Evolutionary conservation across 2,329 filamentous ascomycete species (phyloP).

Genomic region (Venturia aucupariae): DNA sequence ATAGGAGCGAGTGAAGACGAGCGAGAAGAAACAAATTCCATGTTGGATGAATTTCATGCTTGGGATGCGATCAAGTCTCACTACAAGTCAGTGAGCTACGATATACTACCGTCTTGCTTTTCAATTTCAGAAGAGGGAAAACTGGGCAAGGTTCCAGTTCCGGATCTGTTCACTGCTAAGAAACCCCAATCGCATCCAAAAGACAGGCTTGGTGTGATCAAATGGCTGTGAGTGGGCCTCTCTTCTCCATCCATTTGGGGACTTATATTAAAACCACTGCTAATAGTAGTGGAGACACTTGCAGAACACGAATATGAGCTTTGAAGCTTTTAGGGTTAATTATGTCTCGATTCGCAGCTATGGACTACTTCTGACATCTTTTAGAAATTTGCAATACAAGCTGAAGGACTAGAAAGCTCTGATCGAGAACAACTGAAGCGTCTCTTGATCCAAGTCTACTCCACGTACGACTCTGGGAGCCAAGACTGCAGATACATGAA

Average conservation of each 20-base stretch:
- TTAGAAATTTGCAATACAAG: neutral
- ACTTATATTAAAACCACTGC: neutral
- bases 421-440: neutral
- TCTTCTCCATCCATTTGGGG: neutral
- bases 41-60: neutral
- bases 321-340: neutral
- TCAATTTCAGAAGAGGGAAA: neutral
- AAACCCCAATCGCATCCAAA: neutral
- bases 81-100: neutral
- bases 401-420: neutral
- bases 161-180: neutral
- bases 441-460: neutral
- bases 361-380: neutral
- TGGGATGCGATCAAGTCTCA: neutral
- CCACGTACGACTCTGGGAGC: neutral
- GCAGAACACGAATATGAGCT: neutral
- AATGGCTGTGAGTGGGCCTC: neutral
- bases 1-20: neutral
- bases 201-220: neutral
- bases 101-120: neutral
- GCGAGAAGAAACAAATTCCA: neutral
- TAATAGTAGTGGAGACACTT: neutral
- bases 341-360: neutral
- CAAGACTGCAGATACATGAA: neutral
- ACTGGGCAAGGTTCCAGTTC: neutral